Base-by-base conservation (phyloP, 805 yeast species). In the Starmerella vaccinii region DNA sequence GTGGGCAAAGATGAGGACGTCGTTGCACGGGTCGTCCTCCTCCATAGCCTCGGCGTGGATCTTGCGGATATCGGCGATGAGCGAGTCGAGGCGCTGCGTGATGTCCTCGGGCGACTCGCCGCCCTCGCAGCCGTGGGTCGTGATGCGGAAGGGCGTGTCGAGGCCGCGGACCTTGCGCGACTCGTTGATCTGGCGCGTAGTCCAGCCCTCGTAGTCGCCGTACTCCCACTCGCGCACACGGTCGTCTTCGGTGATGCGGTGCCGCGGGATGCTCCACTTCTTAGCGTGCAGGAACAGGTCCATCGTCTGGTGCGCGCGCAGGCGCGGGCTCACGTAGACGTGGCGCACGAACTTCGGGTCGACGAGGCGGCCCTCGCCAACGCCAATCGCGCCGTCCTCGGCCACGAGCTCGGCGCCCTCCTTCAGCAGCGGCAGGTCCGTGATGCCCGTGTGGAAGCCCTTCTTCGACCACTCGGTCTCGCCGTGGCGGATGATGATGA, bases 381-480 rank as follows among this genome's bases (percentile, higher is more conserved):
- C 81, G 56, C 88, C 68, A 18, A 76, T 73, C 55, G 73, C 66
- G 6, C 95, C 95, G 21, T 95, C 84, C 30, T 76, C 76, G 42
- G 69, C 67, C 78, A 87, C 85, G 63, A 87, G 92, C 33, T 71
- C 70, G 13, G 78, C 84, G 46, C 97, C 97, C 59, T 77, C 81
- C 2, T 71, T 73, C 1, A 96, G 86, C 62, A 90, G 74, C 9
- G 80, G 79, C 16, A 90, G 63, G 59, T 90, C 97, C 1, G 97
- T 90, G 39, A 72, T 57, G 2, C 96, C 86, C 4, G 97, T 90
- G 68, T 85, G 82, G 65, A 86, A 95, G 23, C 97, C 97, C 2
- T 88, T 76, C 61, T 84, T 81, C 42, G 97, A 89, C 97, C 97
- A 89, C 66, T 82, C 95, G 2, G 97, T 89, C 70, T 89, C 95